Evolutionary conservation across 2,329 filamentous ascomycete genomes (phyloP), one percentile per base, ranked within the genome.

Genomic region (Truncatella angustata): DNA sequence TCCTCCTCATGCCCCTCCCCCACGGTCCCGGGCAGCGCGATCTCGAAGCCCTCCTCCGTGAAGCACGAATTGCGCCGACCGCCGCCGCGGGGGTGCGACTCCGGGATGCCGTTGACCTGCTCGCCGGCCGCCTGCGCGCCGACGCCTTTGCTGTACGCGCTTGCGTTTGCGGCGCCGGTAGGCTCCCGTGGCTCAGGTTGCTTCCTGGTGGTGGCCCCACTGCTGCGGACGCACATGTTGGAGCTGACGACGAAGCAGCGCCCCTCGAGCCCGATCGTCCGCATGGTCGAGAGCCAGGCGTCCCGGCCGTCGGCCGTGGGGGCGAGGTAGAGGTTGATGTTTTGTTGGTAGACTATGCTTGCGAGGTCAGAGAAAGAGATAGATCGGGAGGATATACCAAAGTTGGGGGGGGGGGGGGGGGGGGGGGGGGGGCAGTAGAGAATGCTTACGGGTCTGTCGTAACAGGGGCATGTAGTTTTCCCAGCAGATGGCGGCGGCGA

Each of bases 401-500:
- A 40, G n/a, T 12, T 21, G 37, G 37, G 18, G 12, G 9, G 14
- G 5, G 37, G 21, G 5, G 37, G 18, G 5, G 5, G 16, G 10
- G 3, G 40, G 14, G 21, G 4, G 26, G n/a, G 5, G 4, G 9
- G n/a, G 20, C 45, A 12, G 11, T 43, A 2, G 28, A 14, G 18
- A 20, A 12, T 10, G 28, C 45, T 39, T 18, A 49, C 45, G 43
- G 9, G 43, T 28, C 23, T 46, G 43, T 11, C 43, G 18, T n/a
- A 46, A 18, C 14, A 46, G 28, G 3, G 52, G 52, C 52, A 54
- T 97, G 73, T 93, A 96, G 69, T 90, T 96, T 70, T 97, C 92
- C 92, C 92, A 97, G 76, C 92, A 96, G 59, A 97, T 95, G 3
- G 91, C 93, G 3, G 88, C 85, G 0, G 87, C 92, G 54, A 97